Conservation (phyloP, 805 yeast species). For the Yamadazyma endophytica region DNA sequence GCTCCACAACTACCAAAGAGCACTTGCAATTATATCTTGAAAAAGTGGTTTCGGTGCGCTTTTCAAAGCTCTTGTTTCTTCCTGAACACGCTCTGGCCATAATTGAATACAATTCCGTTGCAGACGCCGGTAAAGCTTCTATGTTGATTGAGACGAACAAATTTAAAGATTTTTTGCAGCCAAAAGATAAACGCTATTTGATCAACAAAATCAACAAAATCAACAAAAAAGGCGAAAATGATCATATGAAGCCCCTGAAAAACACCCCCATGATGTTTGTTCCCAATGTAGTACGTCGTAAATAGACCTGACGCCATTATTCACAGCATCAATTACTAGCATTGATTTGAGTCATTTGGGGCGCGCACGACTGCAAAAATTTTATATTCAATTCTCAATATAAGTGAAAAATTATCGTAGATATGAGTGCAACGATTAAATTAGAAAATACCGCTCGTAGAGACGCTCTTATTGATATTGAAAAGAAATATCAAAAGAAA, state of each 20-base stretch:
- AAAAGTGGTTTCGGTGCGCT: conserved; percentile 1
- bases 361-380: neutral
- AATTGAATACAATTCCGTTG: conserved; percentile 4
- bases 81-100: conserved; percentile 16
- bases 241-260: neutral
- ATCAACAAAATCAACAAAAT: neutral
- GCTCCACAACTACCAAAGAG: conserved; percentile 11
- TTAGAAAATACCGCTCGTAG: conserved; percentile 81
- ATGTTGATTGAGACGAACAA: conserved; percentile 3
- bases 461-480: conserved; percentile 86
- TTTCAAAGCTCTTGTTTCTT: conserved; percentile 1
- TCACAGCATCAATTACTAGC: neutral
- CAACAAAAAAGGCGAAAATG: too few species aligned
- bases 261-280: conserved; percentile 1
- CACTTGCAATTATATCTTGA: conserved; percentile 29
- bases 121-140: conserved; percentile 9
- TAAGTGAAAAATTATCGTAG: conserved; percentile 2
- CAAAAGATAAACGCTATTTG: conserved; percentile 4
- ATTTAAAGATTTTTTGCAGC: conserved; percentile 5
- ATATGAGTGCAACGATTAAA: conserved; percentile 39
- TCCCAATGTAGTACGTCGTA: conserved; percentile 6
- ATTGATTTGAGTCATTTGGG: neutral
- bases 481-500: conserved; percentile 76
- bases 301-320: neutral
- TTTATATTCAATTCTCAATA: neutral